Evolutionary conservation across 1,284 basidiomycete genomes (phyloP).

Genomic region (Irpex rosettiformis): DNA sequence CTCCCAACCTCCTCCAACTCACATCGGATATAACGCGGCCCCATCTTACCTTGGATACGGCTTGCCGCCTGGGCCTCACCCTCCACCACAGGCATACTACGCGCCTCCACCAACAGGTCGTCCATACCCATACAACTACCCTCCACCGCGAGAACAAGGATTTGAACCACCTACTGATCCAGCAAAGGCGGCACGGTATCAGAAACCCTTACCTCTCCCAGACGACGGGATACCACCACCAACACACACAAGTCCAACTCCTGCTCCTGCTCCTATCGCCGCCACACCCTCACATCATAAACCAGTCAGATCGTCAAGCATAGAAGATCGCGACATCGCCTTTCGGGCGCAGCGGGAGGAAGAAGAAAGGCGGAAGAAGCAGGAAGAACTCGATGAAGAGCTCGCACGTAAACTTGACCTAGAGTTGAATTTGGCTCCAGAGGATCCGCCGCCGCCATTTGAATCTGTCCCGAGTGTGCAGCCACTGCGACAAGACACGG

Average conservation of each 20-base stretch:
- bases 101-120: slow-evolving; percentile 6
- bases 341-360: slow-evolving; percentile 31
- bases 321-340: slow-evolving; percentile 26
- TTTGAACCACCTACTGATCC: slow-evolving; percentile 7
- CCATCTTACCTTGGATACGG: neutral
- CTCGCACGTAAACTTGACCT: slow-evolving; percentile 32
- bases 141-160: slow-evolving; percentile 15
- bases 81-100: slow-evolving; percentile 4
- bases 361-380: slow-evolving; percentile 33
- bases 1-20: neutral
- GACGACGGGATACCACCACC: slow-evolving; percentile 12
- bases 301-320: slow-evolving; percentile 8
- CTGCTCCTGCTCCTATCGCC: slow-evolving; percentile 6
- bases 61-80: slow-evolving; percentile 3
- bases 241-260: slow-evolving; percentile 13
- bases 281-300: slow-evolving; percentile 7
- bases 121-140: slow-evolving; percentile 19
- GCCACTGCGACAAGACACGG: neutral
- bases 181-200: slow-evolving; percentile 10
- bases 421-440: slow-evolving; percentile 29
- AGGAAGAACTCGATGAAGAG: slow-evolving; percentile 32
- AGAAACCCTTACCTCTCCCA: slow-evolving; percentile 17
- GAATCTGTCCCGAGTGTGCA: neutral
- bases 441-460: neutral
- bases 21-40: neutral